Evolutionary conservation across 192 early-diverging fungal genomes (phyloP).

Genomic region (Fimicolochytrium jonesii): DNA sequence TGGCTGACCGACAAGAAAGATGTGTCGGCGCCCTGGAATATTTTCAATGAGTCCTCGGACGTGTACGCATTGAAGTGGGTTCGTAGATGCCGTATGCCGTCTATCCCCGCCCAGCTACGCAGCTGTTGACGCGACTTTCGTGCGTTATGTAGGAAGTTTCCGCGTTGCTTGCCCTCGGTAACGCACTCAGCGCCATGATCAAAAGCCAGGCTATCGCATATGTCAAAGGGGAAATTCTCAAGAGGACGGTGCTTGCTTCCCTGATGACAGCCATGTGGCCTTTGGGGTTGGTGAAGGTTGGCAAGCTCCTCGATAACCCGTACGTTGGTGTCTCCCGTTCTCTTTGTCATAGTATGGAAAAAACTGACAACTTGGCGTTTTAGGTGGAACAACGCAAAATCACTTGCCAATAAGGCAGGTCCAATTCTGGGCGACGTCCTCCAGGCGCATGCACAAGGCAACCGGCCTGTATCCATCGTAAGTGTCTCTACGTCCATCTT

Average conservation of each 20-base stretch:
- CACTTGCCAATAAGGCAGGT: constrained; percentile 59
- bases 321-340: no score
- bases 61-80: constrained; percentile 46
- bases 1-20: constrained; percentile 35
- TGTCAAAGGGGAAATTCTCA: constrained; percentile 36
- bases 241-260: constrained; percentile 43
- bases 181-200: constrained; percentile 39
- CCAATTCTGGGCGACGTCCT: constrained; percentile 82
- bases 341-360: no score
- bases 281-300: constrained; percentile 42
- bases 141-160: constrained; percentile 27
- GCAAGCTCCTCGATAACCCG: constrained; percentile 63
- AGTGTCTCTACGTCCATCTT: no score
- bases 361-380: no score
- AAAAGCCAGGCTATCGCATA: constrained; percentile 35
- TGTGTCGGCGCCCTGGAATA: constrained; percentile 21
- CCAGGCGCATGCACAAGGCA: constrained; percentile 73
- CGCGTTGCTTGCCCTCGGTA: constrained; percentile 38
- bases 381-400: constrained; percentile 62
- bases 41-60: constrained; percentile 35
- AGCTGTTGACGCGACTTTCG: neutral
- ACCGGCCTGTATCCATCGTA: constrained; percentile 84
- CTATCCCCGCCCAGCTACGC: neutral
- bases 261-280: constrained; percentile 49
- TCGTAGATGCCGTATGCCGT: neutral